Base-by-base conservation (phyloP, 2,329 filamentous ascomycete genomes). In the Cryphonectria radicalis region DNA sequence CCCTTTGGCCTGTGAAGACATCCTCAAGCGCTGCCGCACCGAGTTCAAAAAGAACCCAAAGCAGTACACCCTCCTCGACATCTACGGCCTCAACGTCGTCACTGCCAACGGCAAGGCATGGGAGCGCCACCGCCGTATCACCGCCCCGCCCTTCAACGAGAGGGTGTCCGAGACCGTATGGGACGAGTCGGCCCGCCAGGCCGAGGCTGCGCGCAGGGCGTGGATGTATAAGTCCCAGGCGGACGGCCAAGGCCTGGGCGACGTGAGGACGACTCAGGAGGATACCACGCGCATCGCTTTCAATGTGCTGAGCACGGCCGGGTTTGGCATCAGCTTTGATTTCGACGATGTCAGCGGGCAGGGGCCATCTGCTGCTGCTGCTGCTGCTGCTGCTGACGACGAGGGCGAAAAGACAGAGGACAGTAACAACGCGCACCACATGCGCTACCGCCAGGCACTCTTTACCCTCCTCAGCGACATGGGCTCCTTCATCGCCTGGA, bases 61-160 rank as follows among this genome's bases (percentile, higher is more conserved):
- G 14, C 55, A 60, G 55, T 68, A 68, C 37, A 62, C 13, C n/a
- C 37, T 68, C 13, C 37, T 68, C n/a, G 66, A 68, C 22, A 68
- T 68, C 6, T 68, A 62, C 19, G 66, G 66, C 11, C 37, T n/a
- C n/a, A 68, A 63, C 8, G 55, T 68, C 13, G 66, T 62, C 55
- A 68, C 66, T 6, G n/a, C 66, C n/a, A 68, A 68, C 57, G 66
- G 55, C 8, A 62, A 46, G 25, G 17, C 28, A 25, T 68, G 66
- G 66, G 66, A 60, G 66, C 66, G 66, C 13, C 55, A 68, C 28
- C 55, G 66, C 55, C 57, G 46, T 22, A 46, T 62, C 25, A 68
- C 66, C 6, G 42, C 42, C 4, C 66, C 66, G 37, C 66, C 66
- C n/a, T 68, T 68, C 57, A 68, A 68, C 55, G 66, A 68, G 66